Evolutionary conservation across 257 asterid genomes (phyloP).

Genomic region (Scutellaria baicalensis): DNA sequence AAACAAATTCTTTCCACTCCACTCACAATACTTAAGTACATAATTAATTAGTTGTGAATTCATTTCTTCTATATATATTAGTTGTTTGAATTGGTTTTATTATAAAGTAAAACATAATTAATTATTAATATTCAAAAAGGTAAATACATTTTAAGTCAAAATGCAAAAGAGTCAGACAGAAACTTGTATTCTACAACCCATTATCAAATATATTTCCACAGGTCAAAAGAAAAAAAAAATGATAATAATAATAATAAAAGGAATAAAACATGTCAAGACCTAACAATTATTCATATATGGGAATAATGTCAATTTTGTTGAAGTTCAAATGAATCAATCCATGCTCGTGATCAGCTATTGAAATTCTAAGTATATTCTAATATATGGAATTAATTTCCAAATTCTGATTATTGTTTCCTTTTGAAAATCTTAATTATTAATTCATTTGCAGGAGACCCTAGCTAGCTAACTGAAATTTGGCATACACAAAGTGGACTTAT

Average conservation of each 20-base stretch:
- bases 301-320: conserved; percentile 12
- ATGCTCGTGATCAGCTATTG: conserved; percentile 15
- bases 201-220: conserved; percentile 1
- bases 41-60: no score
- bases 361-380: conserved; percentile 9
- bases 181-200: conserved; percentile 5
- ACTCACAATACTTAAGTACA: no score
- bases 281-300: conserved; percentile 4
- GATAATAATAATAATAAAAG: not conserved
- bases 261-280: not conserved
- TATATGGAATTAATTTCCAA: not conserved
- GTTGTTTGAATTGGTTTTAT: no score
- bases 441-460: conserved; percentile 27
- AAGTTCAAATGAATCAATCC: conserved; percentile 22
- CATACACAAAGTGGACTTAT: conserved; percentile 23
- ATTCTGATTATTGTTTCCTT: not conserved
- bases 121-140: not conserved
- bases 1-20: not conserved
- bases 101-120: no score
- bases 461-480: conserved; percentile 24
- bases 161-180: not conserved
- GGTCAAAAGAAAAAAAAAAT: conserved; percentile 14
- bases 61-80: no score
- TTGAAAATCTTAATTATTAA: not conserved
- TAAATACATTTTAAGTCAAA: conserved; percentile 1